A percentile compares a stretch with the other conserved stretches of the same genome.
phyloP scores from a whole-genome alignment of 2,329 filamentous ascomycete species.

The Hypomyces rosellus region DNA sequence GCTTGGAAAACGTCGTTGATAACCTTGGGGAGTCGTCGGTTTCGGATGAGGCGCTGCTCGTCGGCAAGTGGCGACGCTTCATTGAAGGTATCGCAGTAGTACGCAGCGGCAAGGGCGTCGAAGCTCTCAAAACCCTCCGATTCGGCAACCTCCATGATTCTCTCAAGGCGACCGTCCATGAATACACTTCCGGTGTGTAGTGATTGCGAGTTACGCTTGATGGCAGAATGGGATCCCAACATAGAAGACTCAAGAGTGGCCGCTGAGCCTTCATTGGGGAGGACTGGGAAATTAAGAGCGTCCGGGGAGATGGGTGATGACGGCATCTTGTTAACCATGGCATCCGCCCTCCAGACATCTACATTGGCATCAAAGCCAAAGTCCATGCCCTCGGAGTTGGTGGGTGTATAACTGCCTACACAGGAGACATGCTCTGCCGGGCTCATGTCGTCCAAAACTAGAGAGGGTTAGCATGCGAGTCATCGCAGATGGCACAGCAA shows the following conservation, averaged over 20 bases:
- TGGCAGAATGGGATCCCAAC: not conserved
- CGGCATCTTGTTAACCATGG: slow-evolving; percentile 9
- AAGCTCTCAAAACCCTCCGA: slow-evolving; percentile 21
- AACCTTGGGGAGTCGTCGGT: slow-evolving; percentile 19
- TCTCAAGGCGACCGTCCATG: slow-evolving; percentile 17
- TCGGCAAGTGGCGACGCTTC: slow-evolving; percentile 17
- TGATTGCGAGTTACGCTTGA: not conserved
- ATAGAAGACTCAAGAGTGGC: not conserved
- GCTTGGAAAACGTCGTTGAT: slow-evolving; percentile 17
- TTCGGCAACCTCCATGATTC: slow-evolving; percentile 17
- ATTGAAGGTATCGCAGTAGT: slow-evolving; percentile 18
- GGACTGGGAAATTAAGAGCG: slow-evolving; percentile 7
- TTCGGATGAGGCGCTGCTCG: slow-evolving; percentile 22
- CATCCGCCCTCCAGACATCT: slow-evolving; percentile 16
- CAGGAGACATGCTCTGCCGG: slow-evolving; percentile 12
- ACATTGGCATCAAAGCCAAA: slow-evolving; percentile 15
- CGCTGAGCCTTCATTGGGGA: not conserved
- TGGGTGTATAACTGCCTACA: slow-evolving; percentile 12
- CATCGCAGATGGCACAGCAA: not conserved
- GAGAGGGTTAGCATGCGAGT: not conserved
- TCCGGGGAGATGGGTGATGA: slow-evolving; percentile 6
- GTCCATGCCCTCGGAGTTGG: slow-evolving; percentile 14
- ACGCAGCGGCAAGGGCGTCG: slow-evolving; percentile 21
- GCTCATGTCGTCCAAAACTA: slow-evolving; percentile 10
- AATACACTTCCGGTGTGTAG: not conserved